A percentile compares a stretch with the other conserved stretches of the same genome.
Evolutionary conservation across 2,329 filamentous ascomycete species (phyloP).

Genomic region (Ceratocystiopsis minuta): DNA sequence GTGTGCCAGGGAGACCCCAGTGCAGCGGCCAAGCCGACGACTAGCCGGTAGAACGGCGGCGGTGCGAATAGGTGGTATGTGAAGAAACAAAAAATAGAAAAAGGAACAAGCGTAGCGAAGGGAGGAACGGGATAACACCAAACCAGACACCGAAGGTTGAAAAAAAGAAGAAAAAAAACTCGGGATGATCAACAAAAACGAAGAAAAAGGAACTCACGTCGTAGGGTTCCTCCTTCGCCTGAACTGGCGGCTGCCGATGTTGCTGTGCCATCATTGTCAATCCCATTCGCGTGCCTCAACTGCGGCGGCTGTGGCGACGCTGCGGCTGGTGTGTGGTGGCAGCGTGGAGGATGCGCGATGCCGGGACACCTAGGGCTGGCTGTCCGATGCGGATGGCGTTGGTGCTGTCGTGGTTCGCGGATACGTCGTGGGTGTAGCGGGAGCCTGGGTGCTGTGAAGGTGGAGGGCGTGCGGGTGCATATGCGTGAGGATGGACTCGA

Average conservation of each 20-base stretch:
- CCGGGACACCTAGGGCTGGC: no score
- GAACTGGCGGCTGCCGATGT: conserved; percentile 24
- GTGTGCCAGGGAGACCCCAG: no score
- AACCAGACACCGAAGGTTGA: no score
- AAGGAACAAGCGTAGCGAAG: no score
- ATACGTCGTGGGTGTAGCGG: not conserved
- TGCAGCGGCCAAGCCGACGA: no score
- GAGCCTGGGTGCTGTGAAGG: not conserved
- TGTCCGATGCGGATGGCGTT: no score
- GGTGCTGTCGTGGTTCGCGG: not conserved
- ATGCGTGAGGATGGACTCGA: not conserved
- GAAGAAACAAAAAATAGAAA: no score
- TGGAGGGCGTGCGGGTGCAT: conserved; percentile 1
- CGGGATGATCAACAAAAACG: not conserved
- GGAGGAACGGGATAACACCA: no score
- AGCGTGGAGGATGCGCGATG: not conserved
- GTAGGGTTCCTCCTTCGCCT: conserved; percentile 25
- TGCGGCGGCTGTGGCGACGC: no score
- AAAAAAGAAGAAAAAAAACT: not conserved
- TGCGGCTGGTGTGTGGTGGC: not conserved
- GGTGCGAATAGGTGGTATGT: no score
- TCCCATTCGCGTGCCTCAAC: conserved; percentile 15
- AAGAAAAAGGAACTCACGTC: conserved; percentile 20
- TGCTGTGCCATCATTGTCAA: conserved; percentile 26
- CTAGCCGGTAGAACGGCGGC: no score